These are phyloP conservation scores for Nymphaea colorata DNA, from an alignment of 164 flowering plant genomes.

Conservation along the genomic window DNA sequence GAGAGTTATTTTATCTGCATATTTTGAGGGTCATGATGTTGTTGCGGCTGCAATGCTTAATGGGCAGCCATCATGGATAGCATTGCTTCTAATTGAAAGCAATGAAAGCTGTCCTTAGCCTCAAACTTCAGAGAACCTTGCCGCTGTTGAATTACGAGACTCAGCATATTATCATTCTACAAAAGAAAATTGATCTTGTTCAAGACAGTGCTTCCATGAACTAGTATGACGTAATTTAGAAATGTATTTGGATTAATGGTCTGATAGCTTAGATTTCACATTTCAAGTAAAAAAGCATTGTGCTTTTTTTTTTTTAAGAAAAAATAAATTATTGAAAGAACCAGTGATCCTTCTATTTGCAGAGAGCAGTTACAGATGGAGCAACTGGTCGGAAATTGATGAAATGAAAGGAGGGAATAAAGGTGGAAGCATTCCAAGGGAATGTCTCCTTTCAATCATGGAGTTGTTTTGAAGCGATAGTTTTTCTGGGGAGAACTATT, in stretches of 20 bases:
- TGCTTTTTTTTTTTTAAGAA: neutral
- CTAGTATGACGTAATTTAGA: slow-evolving; percentile 83
- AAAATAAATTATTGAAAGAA: neutral
- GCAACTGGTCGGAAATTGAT: slow-evolving; percentile 95
- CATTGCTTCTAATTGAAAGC: slow-evolving; percentile 88
- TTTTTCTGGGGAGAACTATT: too few relatives aligned
- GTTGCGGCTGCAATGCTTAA: slow-evolving; percentile 99
- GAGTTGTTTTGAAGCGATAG: too few relatives aligned
- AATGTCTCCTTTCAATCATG: slow-evolving; percentile 9
- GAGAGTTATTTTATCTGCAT: too few relatives aligned
- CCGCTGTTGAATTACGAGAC: slow-evolving; percentile 98
- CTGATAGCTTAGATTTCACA: neutral
- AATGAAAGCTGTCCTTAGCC: slow-evolving; percentile 97
- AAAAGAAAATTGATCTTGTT: slow-evolving; percentile 87
- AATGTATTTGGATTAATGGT: slow-evolving; percentile 51
- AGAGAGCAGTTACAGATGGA: slow-evolving; percentile 87
- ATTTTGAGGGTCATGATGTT: slow-evolving; percentile 80
- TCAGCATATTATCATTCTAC: slow-evolving; percentile 81
- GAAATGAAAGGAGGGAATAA: slow-evolving; percentile 94
- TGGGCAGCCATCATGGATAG: slow-evolving; percentile 99
- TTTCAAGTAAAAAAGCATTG: neutral
- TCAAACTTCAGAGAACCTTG: slow-evolving; percentile 89
- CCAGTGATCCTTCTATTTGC: slow-evolving; percentile 6
- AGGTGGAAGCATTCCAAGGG: slow-evolving; percentile 95
- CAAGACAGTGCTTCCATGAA: slow-evolving; percentile 91